Evolutionary conservation across 2,329 filamentous ascomycete species (phyloP).

Genomic region (Epichloe gansuensis): DNA sequence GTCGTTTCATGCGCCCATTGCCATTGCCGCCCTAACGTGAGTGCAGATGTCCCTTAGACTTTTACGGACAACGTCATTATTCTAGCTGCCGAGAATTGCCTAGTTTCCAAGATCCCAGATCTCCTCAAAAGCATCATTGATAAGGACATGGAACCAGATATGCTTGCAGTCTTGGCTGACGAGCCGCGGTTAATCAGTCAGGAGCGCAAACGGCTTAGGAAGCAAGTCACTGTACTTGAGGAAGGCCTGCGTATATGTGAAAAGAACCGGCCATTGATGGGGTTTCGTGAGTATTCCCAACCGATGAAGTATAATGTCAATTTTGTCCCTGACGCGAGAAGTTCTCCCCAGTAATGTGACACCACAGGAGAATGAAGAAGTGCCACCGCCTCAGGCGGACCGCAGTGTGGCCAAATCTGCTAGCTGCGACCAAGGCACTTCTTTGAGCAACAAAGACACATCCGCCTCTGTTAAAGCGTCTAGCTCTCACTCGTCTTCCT

Average conservation of each 20-base stretch:
- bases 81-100: slow-evolving; percentile 4
- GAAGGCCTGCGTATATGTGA: neutral
- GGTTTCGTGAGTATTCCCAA: neutral
- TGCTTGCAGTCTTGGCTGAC: neutral
- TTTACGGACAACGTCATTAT: slow-evolving; percentile 5
- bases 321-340: neutral
- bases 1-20: neutral
- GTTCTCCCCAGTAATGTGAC: too few species aligned
- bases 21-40: neutral
- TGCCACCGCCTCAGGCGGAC: too few species aligned
- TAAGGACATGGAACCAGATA: neutral
- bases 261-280: neutral
- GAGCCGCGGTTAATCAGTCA: neutral
- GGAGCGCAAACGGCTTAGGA: neutral
- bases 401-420: too few species aligned
- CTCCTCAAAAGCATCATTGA: neutral
- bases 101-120: slow-evolving; percentile 2
- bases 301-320: too few species aligned
- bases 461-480: too few species aligned
- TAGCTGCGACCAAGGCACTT: too few species aligned
- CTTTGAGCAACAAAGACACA: too few species aligned
- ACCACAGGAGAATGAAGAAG: too few species aligned
- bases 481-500: too few species aligned
- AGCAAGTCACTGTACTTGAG: neutral
- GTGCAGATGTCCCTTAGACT: slow-evolving; percentile 3